phyloP scores from a whole-genome alignment of 2,329 filamentous ascomycete genomes.

The Stemphylium vesicarium region DNA sequence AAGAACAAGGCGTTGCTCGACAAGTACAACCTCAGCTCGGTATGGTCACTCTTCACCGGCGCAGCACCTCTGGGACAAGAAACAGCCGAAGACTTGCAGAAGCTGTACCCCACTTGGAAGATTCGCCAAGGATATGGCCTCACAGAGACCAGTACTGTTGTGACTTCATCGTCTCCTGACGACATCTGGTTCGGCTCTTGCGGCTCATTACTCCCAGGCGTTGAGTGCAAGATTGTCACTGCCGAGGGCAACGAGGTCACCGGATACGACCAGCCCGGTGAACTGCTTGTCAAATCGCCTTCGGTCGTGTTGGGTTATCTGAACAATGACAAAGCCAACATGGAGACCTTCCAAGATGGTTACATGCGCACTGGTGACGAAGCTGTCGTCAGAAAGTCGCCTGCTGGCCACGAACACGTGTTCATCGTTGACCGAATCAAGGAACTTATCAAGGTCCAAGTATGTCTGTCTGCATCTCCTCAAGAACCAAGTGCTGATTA shows the following conservation, averaged over 20 bases:
- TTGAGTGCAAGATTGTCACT: conserved; percentile 70
- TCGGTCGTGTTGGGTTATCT: conserved; percentile 74
- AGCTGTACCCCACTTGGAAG: conserved; percentile 67
- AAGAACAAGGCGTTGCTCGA: conserved; percentile 66
- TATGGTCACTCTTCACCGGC: conserved; percentile 71
- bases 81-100: conserved; percentile 68
- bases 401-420: conserved; percentile 75
- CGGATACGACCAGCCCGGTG: conserved; percentile 69
- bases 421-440: conserved; percentile 85
- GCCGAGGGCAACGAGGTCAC: conserved; percentile 71
- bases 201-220: conserved; percentile 71
- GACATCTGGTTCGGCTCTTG: conserved; percentile 76
- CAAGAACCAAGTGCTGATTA: neutral
- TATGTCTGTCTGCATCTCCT: conserved; percentile 41
- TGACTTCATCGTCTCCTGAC: conserved; percentile 63
- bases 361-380: conserved; percentile 90
- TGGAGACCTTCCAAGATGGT: conserved; percentile 77
- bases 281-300: conserved; percentile 79
- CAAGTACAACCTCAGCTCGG: conserved; percentile 74
- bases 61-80: conserved; percentile 80
- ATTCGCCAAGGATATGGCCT: conserved; percentile 78
- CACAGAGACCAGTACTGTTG: conserved; percentile 78
- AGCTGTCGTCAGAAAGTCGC: conserved; percentile 62
- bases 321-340: conserved; percentile 82
- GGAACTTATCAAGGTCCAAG: conserved; percentile 80